A percentile compares a stretch with the other conserved stretches of the same genome.
These are phyloP conservation scores for Rhododendron ferrugineum DNA, from an alignment of 148 eudicot species.

Conservation along the genomic window DNA sequence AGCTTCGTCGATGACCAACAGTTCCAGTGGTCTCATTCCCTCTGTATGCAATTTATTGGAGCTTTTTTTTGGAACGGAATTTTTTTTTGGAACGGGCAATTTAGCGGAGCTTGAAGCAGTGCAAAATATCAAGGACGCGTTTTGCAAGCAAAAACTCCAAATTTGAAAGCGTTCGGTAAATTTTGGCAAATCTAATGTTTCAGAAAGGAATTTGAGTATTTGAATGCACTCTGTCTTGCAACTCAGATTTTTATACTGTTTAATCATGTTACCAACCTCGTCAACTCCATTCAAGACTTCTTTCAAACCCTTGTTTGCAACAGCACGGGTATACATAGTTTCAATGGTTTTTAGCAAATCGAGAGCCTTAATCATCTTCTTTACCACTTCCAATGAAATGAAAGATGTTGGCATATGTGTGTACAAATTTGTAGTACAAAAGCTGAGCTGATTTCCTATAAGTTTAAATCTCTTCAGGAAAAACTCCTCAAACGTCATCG, in stretches of 20 bases:
- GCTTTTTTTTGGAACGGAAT: too few species aligned
- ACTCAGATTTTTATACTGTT: neutral
- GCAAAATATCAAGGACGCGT: constrained; percentile 42
- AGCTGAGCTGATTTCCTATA: constrained; percentile 20
- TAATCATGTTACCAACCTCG: neutral
- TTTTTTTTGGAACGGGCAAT: too few species aligned
- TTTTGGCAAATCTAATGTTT: neutral
- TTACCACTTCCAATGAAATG: constrained; percentile 18
- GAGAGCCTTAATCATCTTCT: constrained; percentile 28
- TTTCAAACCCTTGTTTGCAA: constrained; percentile 6
- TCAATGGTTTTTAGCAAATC: constrained; percentile 19
- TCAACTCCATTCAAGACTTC: constrained; percentile 12
- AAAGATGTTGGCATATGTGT: constrained; percentile 54
- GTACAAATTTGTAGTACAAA: constrained; percentile 26
- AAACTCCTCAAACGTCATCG: constrained; percentile 41
- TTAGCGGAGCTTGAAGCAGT: constrained; percentile 42
- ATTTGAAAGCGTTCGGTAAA: neutral
- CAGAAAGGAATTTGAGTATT: constrained; percentile 25
- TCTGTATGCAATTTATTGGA: constrained; percentile 4
- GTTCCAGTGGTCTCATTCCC: constrained; percentile 12
- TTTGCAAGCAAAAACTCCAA: constrained; percentile 30
- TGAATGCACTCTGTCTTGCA: constrained; percentile 1
- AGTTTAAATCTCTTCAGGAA: constrained; percentile 14
- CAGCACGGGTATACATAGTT: neutral
- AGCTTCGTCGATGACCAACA: constrained; percentile 52